Evolutionary conservation across 306 rosid genomes (phyloP).

Genomic region (Fragaria nilgerrensis): DNA sequence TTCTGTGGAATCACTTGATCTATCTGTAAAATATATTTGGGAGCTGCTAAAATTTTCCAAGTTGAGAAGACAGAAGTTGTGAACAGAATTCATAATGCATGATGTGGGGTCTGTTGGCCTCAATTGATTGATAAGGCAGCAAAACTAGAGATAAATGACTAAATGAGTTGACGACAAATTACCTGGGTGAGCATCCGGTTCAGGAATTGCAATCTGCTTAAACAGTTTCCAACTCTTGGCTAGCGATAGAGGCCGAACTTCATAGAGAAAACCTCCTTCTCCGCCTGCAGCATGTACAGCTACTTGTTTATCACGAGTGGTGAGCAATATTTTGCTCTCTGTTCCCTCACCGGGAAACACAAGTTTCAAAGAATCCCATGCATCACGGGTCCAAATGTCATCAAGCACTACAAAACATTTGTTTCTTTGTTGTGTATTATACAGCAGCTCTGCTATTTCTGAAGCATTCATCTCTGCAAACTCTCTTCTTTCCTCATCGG

Average conservation of each 20-base stretch:
- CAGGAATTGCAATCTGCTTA: not conserved
- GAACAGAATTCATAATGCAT: too few species aligned
- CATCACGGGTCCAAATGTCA: conserved; percentile 46
- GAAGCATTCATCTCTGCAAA: not conserved
- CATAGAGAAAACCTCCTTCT: not conserved
- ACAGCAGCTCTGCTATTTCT: not conserved
- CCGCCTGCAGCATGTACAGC: not conserved
- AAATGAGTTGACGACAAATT: not conserved
- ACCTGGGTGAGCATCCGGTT: not conserved
- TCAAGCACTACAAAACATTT: conserved; percentile 51
- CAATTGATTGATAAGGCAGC: not conserved
- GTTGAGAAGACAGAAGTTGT: too few species aligned
- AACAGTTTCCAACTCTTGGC: not conserved
- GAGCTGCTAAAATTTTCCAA: too few species aligned
- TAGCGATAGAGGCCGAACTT: not conserved
- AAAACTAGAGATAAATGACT: too few species aligned
- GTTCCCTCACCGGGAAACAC: not conserved
- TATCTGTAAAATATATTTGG: too few species aligned
- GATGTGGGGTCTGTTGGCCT: too few species aligned
- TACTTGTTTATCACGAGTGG: not conserved
- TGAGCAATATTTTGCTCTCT: not conserved
- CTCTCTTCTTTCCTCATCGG: not conserved
- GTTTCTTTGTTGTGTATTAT: conserved; percentile 8
- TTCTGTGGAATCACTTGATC: too few species aligned
- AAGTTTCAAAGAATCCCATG: conserved; percentile 33